A percentile compares a stretch with the other conserved stretches of the same genome.
Conservation (phyloP, 2,329 filamentous ascomycete genomes). For the Chaetomium sp. region DNA sequence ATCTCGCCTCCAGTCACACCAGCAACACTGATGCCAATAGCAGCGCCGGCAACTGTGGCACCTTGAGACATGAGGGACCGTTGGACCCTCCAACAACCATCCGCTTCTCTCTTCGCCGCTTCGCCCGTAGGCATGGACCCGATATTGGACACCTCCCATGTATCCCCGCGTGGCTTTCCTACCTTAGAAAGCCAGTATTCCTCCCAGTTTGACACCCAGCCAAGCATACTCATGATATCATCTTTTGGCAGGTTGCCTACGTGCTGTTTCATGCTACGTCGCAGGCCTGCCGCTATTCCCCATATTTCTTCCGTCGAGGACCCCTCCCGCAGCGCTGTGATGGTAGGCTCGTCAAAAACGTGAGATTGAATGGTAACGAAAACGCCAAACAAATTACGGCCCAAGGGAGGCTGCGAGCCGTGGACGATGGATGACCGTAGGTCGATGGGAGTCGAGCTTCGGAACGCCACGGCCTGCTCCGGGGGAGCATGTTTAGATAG, state of each 20-base stretch:
- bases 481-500: slow-evolving; percentile 44
- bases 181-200: slow-evolving; percentile 46
- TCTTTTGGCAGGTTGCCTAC: slow-evolving; percentile 44
- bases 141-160: slow-evolving; percentile 58
- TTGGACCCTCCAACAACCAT: slow-evolving; percentile 42
- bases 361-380: slow-evolving; percentile 45
- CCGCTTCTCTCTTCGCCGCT: slow-evolving; percentile 6
- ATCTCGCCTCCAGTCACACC: slow-evolving; percentile 49
- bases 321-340: slow-evolving; percentile 35
- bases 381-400: slow-evolving; percentile 43
- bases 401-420: slow-evolving; percentile 35
- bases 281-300: slow-evolving; percentile 44
- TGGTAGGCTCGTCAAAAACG: slow-evolving; percentile 34
- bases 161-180: slow-evolving; percentile 45
- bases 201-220: slow-evolving; percentile 49
- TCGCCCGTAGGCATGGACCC: slow-evolving; percentile 43
- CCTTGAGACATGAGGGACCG: slow-evolving; percentile 56
- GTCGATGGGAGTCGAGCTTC: slow-evolving; percentile 47
- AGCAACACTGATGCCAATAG: slow-evolving; percentile 50
- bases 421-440: slow-evolving; percentile 45
- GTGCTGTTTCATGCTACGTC: slow-evolving; percentile 41
- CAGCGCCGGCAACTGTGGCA: slow-evolving; percentile 47
- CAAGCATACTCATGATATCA: slow-evolving; percentile 48
- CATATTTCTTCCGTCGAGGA: slow-evolving; percentile 43
- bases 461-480: slow-evolving; percentile 41